These are phyloP conservation scores for Chamaenerion angustifolium DNA, from an alignment of 345 rosid genomes.

Conservation along the genomic window DNA sequence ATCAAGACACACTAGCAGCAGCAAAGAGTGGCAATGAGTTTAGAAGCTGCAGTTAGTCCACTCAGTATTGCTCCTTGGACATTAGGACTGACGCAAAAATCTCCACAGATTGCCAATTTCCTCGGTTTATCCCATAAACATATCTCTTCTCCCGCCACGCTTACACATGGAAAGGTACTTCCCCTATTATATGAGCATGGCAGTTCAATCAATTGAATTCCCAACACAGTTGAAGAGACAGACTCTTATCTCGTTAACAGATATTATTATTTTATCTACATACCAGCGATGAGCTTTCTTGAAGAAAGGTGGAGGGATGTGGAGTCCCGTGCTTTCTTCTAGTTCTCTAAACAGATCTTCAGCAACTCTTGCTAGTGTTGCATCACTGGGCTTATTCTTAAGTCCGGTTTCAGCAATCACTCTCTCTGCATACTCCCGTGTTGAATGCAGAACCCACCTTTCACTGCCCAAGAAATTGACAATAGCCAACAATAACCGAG, in stretches of 20 bases:
- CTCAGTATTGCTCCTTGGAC: slow-evolving; percentile 80
- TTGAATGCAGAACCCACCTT: slow-evolving; percentile 78
- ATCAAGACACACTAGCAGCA: too few species aligned
- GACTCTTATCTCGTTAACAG: not conserved
- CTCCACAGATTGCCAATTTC: slow-evolving; percentile 67
- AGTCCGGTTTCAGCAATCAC: slow-evolving; percentile 51
- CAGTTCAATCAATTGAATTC: not conserved
- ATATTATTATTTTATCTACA: slow-evolving; percentile 7
- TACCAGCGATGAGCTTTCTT: slow-evolving; percentile 81
- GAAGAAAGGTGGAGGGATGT: slow-evolving; percentile 50
- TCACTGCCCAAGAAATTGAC: slow-evolving; percentile 24
- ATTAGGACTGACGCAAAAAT: slow-evolving; percentile 71
- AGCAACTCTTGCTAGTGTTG: slow-evolving; percentile 32
- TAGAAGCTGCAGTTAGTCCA: slow-evolving; percentile 64
- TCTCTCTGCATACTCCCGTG: slow-evolving; percentile 39
- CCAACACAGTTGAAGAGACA: not conserved
- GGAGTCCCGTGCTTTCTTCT: slow-evolving; percentile 32
- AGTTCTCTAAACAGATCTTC: slow-evolving; percentile 63
- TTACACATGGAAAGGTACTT: slow-evolving; percentile 72
- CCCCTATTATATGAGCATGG: slow-evolving; percentile 32
- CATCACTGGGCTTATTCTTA: slow-evolving; percentile 38
- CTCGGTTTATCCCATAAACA: slow-evolving; percentile 50
- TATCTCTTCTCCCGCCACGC: slow-evolving; percentile 54
- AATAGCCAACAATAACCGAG: too few species aligned
- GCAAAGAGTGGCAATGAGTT: slow-evolving; percentile 32